A percentile compares a stretch with the other conserved stretches of the same genome.
phyloP scores from a whole-genome alignment of 73 alveolate species.

The Paramecium biaurelia region DNA sequence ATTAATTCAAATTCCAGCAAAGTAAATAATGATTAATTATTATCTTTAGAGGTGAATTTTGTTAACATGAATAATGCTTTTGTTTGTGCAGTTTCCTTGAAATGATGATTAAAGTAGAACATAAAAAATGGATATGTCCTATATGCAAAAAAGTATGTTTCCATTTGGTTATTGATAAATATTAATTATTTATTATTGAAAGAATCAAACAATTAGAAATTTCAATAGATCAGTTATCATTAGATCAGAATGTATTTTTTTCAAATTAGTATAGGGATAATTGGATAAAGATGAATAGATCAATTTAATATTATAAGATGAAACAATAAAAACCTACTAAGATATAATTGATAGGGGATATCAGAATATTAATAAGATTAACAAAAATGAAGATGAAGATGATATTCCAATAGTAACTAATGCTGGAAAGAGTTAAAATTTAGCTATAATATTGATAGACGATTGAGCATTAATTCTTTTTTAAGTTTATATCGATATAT shows the following conservation, averaged over 20 bases:
- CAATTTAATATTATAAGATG: neutral
- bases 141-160: neutral
- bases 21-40: neutral
- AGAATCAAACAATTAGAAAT: neutral
- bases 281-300: neutral
- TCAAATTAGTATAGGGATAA: neutral
- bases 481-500: neutral
- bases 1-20: conserved; percentile 22
- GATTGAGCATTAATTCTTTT: neutral
- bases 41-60: neutral
- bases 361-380: neutral
- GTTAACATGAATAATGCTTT: conserved; percentile 19
- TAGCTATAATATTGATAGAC: neutral
- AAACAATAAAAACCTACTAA: neutral
- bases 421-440: neutral
- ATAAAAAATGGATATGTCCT: conserved; percentile 28
- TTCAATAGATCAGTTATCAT: neutral
- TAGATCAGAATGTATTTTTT: neutral
- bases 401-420: neutral
- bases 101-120: conserved; percentile 18
- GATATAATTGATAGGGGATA: conserved; percentile 1
- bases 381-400: neutral
- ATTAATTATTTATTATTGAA: neutral
- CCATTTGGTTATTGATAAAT: neutral
- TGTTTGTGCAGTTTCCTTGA: neutral